Evolutionary conservation across 768 basidiomycete genomes (phyloP).

Genomic region (Suillus cothurnatus): DNA sequence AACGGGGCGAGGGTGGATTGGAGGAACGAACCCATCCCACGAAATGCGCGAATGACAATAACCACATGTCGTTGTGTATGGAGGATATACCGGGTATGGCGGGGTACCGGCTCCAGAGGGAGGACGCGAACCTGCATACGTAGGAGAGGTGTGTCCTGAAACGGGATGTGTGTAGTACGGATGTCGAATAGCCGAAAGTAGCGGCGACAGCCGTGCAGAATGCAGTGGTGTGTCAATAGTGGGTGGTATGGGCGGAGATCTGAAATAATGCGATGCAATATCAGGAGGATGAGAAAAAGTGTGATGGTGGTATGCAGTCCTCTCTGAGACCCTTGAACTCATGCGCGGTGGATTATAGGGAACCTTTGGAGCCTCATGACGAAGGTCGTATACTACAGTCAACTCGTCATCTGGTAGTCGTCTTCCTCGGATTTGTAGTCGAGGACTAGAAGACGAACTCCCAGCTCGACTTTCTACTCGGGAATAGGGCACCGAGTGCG

Average conservation of each 20-base stretch:
- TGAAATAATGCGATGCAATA: slow-evolving; percentile 1
- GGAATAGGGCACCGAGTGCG: slow-evolving; percentile 45
- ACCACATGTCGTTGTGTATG: slow-evolving; percentile 33
- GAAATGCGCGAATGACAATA: slow-evolving; percentile 40
- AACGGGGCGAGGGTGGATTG: background rate
- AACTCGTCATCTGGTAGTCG: slow-evolving; percentile 45
- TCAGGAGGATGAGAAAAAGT: slow-evolving; percentile 7
- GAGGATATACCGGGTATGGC: slow-evolving; percentile 37
- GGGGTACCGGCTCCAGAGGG: slow-evolving; percentile 34
- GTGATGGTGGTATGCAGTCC: slow-evolving; percentile 1
- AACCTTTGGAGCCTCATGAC: background rate
- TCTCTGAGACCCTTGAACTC: slow-evolving; percentile 2
- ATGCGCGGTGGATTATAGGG: slow-evolving; percentile 3
- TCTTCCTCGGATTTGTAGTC: slow-evolving; percentile 39
- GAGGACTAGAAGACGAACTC: slow-evolving; percentile 55
- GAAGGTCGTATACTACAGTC: slow-evolving; percentile 20
- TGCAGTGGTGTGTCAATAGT: slow-evolving; percentile 20
- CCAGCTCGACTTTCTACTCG: slow-evolving; percentile 46
- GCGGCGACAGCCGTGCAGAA: slow-evolving; percentile 21
- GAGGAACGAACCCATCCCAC: slow-evolving; percentile 33
- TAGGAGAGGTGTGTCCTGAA: slow-evolving; percentile 28
- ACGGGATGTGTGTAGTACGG: slow-evolving; percentile 23
- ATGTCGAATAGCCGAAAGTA: slow-evolving; percentile 24
- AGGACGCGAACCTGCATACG: slow-evolving; percentile 21
- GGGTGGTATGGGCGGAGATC: slow-evolving; percentile 1